Percentiles rank a stretch among this genome's conserved stretches.
Conservation (phyloP, 345 rosid genomes). For the Populus simonii region DNA sequence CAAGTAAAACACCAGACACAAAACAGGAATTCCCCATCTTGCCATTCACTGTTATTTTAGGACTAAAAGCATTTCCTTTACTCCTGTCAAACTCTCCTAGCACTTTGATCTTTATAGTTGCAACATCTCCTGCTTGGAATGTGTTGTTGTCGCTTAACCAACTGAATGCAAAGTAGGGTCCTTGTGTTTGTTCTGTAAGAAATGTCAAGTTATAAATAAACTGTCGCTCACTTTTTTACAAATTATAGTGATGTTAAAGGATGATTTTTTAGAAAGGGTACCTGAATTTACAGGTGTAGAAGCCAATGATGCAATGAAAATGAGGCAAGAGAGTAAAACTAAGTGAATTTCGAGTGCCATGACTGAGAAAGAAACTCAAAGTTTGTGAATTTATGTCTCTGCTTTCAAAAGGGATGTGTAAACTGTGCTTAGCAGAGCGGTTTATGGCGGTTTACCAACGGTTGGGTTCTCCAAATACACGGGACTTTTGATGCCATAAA, state of each 20-base stretch:
- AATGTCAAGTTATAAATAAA: neutral
- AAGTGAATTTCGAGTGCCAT: conserved; percentile 24
- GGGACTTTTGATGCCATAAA: neutral
- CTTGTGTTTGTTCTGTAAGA: conserved; percentile 37
- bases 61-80: conserved; percentile 53
- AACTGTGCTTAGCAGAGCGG: neutral
- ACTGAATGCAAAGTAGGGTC: conserved; percentile 69
- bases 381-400: neutral
- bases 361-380: conserved; percentile 1
- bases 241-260: neutral
- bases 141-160: conserved; percentile 61
- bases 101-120: conserved; percentile 47
- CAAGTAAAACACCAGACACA: conserved; percentile 57
- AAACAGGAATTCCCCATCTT: conserved; percentile 68
- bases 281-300: conserved; percentile 26
- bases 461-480: neutral
- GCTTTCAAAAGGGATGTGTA: neutral
- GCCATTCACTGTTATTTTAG: conserved; percentile 54
- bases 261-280: neutral
- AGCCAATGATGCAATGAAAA: conserved; percentile 12
- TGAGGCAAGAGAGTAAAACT: conserved; percentile 6
- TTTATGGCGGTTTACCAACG: neutral
- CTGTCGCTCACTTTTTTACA: neutral
- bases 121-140: conserved; percentile 63
- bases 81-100: conserved; percentile 42